Evolutionary conservation across 2,329 filamentous ascomycete genomes (phyloP).

Genomic region (Salinomyces thailandicus): DNA sequence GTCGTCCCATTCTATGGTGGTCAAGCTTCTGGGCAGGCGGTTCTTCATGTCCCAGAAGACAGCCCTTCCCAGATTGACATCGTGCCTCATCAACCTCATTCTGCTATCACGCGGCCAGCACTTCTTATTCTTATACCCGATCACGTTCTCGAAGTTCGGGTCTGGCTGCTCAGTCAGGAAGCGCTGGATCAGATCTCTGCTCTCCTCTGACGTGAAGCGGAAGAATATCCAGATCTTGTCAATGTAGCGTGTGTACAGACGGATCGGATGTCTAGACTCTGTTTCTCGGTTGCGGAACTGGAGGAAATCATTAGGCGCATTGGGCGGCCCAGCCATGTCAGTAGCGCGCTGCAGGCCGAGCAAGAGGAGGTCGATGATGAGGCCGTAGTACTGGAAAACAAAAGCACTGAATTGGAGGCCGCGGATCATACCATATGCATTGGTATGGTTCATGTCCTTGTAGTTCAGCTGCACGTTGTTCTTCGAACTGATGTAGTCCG

Average conservation of each 20-base stretch:
- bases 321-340: conserved; percentile 89
- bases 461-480: conserved; percentile 99
- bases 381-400: conserved; percentile 96
- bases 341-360: conserved; percentile 92
- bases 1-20: conserved; percentile 98
- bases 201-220: conserved; percentile 86
- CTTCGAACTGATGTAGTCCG: conserved; percentile 98
- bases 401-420: conserved; percentile 97
- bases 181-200: conserved; percentile 87
- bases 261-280: conserved; percentile 86
- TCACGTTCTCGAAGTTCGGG: conserved; percentile 98
- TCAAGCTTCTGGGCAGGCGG: conserved; percentile 82
- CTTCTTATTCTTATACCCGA: conserved; percentile 98
- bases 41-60: conserved; percentile 99
- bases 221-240: conserved; percentile 99
- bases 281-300: conserved; percentile 92
- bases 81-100: conserved; percentile 97
- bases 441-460: conserved; percentile 99
- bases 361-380: conserved; percentile 86
- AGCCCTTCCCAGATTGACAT: conserved; percentile 92
- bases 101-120: conserved; percentile 97
- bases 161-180: conserved; percentile 98
- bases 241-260: conserved; percentile 94
- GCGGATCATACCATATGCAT: conserved; percentile 96
- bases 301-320: conserved; percentile 91